A percentile compares a stretch with the other conserved stretches of the same genome.
These are phyloP conservation scores for Colletotrichum lindemuthianum DNA, from an alignment of 2,329 filamentous ascomycete species.

Conservation along the genomic window DNA sequence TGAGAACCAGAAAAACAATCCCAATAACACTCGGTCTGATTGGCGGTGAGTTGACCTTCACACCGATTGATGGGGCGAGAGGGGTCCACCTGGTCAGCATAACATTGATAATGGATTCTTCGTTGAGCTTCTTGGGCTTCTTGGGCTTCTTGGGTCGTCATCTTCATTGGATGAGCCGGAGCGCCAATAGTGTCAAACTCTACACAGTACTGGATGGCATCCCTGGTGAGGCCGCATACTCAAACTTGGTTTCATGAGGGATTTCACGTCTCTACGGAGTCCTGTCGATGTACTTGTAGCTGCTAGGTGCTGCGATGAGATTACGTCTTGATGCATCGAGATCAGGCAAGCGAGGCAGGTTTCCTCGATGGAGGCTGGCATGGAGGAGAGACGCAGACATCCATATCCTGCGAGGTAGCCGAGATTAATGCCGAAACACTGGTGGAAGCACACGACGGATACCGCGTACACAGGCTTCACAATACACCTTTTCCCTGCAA, in stretches of 20 bases:
- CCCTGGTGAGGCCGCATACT: slow-evolving; percentile 32
- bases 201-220: slow-evolving; percentile 24
- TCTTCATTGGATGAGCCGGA: slow-evolving; percentile 34
- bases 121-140: slow-evolving; percentile 8
- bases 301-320: slow-evolving; percentile 21
- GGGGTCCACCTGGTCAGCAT: slow-evolving; percentile 26
- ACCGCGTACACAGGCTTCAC: too few species aligned
- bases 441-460: not conserved
- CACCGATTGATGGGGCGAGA: slow-evolving; percentile 25
- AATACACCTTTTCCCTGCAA: not conserved
- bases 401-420: slow-evolving; percentile 22
- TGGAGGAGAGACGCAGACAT: slow-evolving; percentile 1
- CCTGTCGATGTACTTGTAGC: not conserved
- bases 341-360: slow-evolving; percentile 10
- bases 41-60: slow-evolving; percentile 28
- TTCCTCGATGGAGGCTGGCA: not conserved
- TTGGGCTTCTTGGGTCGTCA: too few species aligned
- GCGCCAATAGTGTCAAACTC: slow-evolving; percentile 18
- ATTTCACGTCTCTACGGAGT: slow-evolving; percentile 19
- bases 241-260: slow-evolving; percentile 35
- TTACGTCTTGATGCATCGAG: slow-evolving; percentile 36
- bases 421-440: slow-evolving; percentile 33
- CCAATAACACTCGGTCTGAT: slow-evolving; percentile 15
- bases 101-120: slow-evolving; percentile 35
- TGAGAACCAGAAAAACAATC: slow-evolving; percentile 20